Percentiles rank a stretch among this genome's conserved stretches.
Conservation (phyloP, 495 filamentous ascomycete species). For the Immersiella caudata region DNA sequence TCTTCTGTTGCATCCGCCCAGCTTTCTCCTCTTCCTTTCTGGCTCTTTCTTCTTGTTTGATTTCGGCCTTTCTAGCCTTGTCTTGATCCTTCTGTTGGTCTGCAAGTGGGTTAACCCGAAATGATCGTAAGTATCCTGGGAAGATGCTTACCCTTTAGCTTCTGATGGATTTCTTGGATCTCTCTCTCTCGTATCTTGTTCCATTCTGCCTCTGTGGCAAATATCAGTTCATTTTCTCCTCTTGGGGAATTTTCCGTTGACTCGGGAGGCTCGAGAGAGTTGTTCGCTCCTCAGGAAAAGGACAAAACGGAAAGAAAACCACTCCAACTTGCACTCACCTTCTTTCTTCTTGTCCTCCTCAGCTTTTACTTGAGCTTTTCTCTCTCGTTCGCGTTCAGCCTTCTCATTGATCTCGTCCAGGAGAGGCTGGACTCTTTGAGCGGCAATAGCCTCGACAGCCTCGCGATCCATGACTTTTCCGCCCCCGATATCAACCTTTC, state of each 20-base stretch:
- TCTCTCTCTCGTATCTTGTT: constrained; percentile 51
- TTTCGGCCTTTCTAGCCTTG: constrained; percentile 49
- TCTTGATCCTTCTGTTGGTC: constrained; percentile 57
- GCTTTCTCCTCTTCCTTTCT: constrained; percentile 57
- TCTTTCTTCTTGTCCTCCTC: constrained; percentile 54
- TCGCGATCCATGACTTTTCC: constrained; percentile 77
- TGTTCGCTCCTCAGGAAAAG: no score
- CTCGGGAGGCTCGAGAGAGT: no score
- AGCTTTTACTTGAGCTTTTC: constrained; percentile 54
- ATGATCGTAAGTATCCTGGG: no score
- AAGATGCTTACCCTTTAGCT: constrained; percentile 44
- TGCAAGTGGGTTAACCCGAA: no score
- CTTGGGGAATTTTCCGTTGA: no score
- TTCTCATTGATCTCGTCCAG: constrained; percentile 86
- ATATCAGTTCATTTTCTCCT: no score
- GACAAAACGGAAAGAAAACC: no score
- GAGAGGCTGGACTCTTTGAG: constrained; percentile 78
- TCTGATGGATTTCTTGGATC: constrained; percentile 46
- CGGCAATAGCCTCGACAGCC: constrained; percentile 81
- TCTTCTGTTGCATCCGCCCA: constrained; percentile 53
- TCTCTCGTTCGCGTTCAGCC: constrained; percentile 66
- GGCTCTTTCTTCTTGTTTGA: constrained; percentile 54
- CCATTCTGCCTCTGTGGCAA: constrained; percentile 48
- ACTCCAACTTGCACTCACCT: no score
- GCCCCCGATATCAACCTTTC: constrained; percentile 78